A percentile compares a stretch with the other conserved stretches of the same genome.
These are phyloP conservation scores for Hypomyces rosellus DNA, from an alignment of 2,329 filamentous ascomycete species.

Conservation along the genomic window DNA sequence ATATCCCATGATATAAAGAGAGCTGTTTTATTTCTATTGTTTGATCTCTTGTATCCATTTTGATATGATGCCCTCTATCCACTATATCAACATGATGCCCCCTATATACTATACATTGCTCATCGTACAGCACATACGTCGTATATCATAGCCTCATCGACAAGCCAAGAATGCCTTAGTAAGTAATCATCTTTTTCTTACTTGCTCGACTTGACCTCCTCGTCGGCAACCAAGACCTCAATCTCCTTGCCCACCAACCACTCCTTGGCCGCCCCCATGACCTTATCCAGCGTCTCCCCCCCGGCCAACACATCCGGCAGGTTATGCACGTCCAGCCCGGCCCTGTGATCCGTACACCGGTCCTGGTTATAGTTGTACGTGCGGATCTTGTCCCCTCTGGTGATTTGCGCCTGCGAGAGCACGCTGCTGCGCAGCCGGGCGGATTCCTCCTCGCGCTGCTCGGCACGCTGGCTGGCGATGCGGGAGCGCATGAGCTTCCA, in stretches of 20 bases:
- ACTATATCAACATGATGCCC: too few species aligned
- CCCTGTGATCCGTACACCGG: constrained; percentile 83
- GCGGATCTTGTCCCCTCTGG: constrained; percentile 85
- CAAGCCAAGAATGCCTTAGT: too few species aligned
- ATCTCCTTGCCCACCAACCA: constrained; percentile 76
- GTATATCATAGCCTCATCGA: too few species aligned
- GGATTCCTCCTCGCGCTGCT: constrained; percentile 77
- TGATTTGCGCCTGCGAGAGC: constrained; percentile 73
- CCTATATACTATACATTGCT: not conserved
- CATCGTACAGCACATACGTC: not conserved
- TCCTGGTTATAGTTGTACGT: constrained; percentile 78
- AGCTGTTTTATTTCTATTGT: not conserved
- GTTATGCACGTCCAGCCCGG: constrained; percentile 72
- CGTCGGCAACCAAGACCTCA: constrained; percentile 60
- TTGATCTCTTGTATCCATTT: not conserved
- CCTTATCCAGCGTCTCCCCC: constrained; percentile 59
- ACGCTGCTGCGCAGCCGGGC: constrained; percentile 69
- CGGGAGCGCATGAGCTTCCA: constrained; percentile 80
- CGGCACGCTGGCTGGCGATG: constrained; percentile 71
- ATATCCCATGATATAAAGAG: not conserved
- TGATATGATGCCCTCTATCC: constrained; percentile 7
- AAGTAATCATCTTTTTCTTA: too few species aligned
- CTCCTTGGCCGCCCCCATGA: constrained; percentile 71
- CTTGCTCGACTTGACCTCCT: constrained; percentile 30
- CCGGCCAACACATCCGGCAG: constrained; percentile 75